These are phyloP conservation scores for Gossypium australe DNA, from an alignment of 345 rosid genomes.

Conservation along the genomic window DNA sequence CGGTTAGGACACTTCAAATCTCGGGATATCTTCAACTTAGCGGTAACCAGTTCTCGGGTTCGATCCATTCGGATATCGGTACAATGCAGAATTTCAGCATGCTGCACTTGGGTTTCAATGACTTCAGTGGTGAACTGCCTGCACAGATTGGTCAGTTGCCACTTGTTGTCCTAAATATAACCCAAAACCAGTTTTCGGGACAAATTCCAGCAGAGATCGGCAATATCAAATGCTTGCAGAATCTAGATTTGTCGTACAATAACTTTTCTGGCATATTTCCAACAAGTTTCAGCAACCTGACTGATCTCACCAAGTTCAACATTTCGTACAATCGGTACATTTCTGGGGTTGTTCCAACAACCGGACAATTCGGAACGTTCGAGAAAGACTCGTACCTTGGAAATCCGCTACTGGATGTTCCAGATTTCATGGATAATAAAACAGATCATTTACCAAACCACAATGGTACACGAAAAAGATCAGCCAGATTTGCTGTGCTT, in stretches of 20 bases:
- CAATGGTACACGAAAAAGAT: constrained; percentile 17
- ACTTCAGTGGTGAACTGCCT: constrained; percentile 55
- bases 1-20: constrained; percentile 31
- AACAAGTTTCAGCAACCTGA: constrained; percentile 46
- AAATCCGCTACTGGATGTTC: constrained; percentile 56
- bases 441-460: neutral
- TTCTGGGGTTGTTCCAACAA: constrained; percentile 58
- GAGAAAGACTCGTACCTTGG: constrained; percentile 73
- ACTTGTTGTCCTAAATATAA: constrained; percentile 73
- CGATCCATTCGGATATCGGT: constrained; percentile 52
- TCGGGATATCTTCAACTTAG: constrained; percentile 82
- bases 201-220: constrained; percentile 66
- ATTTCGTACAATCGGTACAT: constrained; percentile 72
- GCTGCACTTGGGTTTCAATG: constrained; percentile 66
- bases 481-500: constrained; percentile 23
- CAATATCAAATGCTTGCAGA: constrained; percentile 54
- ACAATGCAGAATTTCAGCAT: constrained; percentile 58
- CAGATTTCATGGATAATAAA: constrained; percentile 40
- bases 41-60: constrained; percentile 65
- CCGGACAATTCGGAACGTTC: constrained; percentile 71
- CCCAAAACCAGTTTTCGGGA: constrained; percentile 53
- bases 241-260: constrained; percentile 79
- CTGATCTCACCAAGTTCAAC: constrained; percentile 71
- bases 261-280: constrained; percentile 82
- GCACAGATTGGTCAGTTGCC: constrained; percentile 52